Evolutionary conservation across 805 yeast species (phyloP).

Genomic region (Tetrapisispora namnaoensis): DNA sequence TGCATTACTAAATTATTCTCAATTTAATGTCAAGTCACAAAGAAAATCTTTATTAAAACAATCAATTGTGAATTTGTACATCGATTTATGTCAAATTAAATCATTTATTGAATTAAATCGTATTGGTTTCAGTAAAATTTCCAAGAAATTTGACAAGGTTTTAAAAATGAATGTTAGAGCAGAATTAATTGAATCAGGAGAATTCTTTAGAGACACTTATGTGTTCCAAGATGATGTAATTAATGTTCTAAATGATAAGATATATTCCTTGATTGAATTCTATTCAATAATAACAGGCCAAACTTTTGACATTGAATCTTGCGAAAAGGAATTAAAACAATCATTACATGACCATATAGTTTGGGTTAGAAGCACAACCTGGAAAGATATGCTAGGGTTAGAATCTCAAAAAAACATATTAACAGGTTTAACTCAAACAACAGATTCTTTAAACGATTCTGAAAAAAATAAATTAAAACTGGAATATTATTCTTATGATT

Average conservation of each 20-base stretch:
- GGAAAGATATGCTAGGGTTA: constrained; percentile 89
- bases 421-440: background rate
- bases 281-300: constrained; percentile 43
- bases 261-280: constrained; percentile 42
- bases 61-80: constrained; percentile 52
- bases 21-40: constrained; percentile 41
- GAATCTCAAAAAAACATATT: constrained; percentile 31
- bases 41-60: constrained; percentile 58
- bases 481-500: constrained; percentile 25
- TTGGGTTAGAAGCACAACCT: constrained; percentile 94
- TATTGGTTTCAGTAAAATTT: constrained; percentile 77
- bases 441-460: background rate
- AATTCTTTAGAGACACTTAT: constrained; percentile 39
- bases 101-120: constrained; percentile 75
- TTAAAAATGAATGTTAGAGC: constrained; percentile 46
- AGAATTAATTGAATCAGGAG: constrained; percentile 36
- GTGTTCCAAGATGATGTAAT: constrained; percentile 47
- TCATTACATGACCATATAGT: constrained; percentile 82
- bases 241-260: constrained; percentile 40
- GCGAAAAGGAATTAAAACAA: constrained; percentile 46
- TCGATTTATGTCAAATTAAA: constrained; percentile 68
- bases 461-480: constrained; percentile 17
- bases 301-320: constrained; percentile 30
- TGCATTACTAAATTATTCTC: constrained; percentile 41
- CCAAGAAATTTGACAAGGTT: constrained; percentile 83